Conservation (phyloP, 1,284 basidiomycete species). For the Microbotryum saponariae region DNA sequence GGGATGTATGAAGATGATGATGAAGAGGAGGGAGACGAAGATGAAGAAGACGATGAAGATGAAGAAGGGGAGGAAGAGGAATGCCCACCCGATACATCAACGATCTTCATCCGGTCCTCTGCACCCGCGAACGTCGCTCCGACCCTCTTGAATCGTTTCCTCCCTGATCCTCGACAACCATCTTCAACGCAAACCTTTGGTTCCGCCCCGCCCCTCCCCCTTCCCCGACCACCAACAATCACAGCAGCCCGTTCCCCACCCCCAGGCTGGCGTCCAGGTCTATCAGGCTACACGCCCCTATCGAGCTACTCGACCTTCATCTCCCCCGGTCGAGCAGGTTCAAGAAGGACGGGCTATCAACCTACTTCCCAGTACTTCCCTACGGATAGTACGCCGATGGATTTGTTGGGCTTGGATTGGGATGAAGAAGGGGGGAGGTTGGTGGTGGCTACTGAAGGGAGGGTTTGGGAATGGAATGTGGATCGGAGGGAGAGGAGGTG, state of each 20-base stretch:
- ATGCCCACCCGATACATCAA: not conserved
- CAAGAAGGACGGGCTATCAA: not conserved
- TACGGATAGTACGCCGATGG: constrained; percentile 12
- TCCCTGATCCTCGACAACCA: no score
- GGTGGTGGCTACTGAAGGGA: constrained; percentile 18
- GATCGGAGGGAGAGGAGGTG: constrained; percentile 16
- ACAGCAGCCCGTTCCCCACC: not conserved
- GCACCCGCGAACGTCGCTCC: no score
- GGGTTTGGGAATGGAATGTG: constrained; percentile 29
- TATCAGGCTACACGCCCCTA: constrained; percentile 4
- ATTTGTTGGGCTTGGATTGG: constrained; percentile 28
- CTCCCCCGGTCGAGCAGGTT: not conserved
- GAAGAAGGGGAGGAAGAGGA: constrained; percentile 2
- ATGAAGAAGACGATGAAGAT: not conserved
- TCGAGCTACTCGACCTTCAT: not conserved
- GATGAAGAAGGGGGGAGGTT: constrained; percentile 23
- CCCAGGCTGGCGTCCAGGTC: not conserved
- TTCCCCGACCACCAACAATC: not conserved
- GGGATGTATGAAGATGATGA: not conserved
- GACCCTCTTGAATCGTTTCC: no score
- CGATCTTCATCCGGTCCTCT: not conserved
- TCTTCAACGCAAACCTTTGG: no score
- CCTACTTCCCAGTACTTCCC: constrained; percentile 21
- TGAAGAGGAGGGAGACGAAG: constrained; percentile 1
- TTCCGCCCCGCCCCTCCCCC: not conserved